A percentile compares a stretch with the other conserved stretches of the same genome.
Conservation (phyloP, 108 stramenopile genomes). For the Nitzschia sp. region DNA sequence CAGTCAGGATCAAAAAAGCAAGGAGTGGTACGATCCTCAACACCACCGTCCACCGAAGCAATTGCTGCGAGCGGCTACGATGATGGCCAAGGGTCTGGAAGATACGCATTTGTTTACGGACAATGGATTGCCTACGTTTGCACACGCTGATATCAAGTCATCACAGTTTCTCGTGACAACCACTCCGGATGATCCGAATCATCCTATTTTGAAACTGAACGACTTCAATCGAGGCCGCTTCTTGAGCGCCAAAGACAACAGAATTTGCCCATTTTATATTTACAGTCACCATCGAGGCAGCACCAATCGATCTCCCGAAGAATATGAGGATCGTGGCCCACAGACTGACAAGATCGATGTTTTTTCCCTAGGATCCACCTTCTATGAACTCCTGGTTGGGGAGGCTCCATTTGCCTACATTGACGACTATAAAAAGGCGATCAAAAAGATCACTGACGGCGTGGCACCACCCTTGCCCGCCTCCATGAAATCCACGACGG, state of each 20-base stretch:
- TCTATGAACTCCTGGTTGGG: slow-evolving; percentile 19
- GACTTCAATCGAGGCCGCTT: slow-evolving; percentile 25
- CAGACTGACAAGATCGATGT: slow-evolving; percentile 36
- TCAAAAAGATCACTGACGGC: neutral
- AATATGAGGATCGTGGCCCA: slow-evolving; percentile 13
- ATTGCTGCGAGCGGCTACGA: slow-evolving; percentile 2
- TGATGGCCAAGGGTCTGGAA: neutral
- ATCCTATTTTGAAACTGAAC: slow-evolving; percentile 15
- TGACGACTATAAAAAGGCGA: slow-evolving; percentile 1
- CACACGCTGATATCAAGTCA: slow-evolving; percentile 23
- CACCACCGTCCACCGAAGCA: neutral
- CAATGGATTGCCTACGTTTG: slow-evolving; percentile 10
- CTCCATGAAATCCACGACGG: neutral
- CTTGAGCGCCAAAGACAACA: neutral
- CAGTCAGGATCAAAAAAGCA: neutral
- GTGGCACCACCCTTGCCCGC: neutral
- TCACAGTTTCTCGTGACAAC: slow-evolving; percentile 15
- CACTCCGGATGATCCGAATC: neutral
- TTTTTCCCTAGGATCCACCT: slow-evolving; percentile 18
- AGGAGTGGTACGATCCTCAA: neutral
- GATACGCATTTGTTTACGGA: slow-evolving; percentile 13
- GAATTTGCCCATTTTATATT: slow-evolving; percentile 20
- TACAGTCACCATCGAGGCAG: slow-evolving; percentile 9
- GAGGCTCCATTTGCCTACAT: slow-evolving; percentile 5
- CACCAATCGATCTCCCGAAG: slow-evolving; percentile 24